These are phyloP conservation scores for Petasospora fabianii DNA, from an alignment of 1,139 yeast species.

Conservation along the genomic window DNA sequence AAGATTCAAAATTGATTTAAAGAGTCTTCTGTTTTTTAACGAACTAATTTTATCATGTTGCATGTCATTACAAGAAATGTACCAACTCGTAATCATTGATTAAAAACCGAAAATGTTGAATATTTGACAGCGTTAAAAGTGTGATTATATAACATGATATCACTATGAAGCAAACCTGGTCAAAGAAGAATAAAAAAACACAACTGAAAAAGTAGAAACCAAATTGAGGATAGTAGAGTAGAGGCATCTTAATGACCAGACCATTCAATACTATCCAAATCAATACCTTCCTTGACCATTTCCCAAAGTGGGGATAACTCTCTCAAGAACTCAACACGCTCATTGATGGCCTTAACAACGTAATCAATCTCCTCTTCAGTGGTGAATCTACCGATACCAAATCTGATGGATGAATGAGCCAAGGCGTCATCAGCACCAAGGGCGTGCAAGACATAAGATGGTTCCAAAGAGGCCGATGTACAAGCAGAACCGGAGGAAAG, in stretches of 20 bases:
- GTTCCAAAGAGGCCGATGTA: conserved; percentile 97
- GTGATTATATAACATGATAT: no score
- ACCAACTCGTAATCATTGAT: no score
- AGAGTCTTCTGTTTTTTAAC: no score
- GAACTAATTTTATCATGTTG: no score
- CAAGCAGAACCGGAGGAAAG: conserved; percentile 98
- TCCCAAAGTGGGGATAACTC: conserved; percentile 97
- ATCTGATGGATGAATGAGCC: conserved; percentile 95
- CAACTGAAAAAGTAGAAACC: no score
- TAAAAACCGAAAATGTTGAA: no score
- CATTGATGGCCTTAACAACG: conserved; percentile 81
- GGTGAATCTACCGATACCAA: conserved; percentile 96
- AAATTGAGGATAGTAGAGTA: no score
- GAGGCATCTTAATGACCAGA: conserved; percentile 86
- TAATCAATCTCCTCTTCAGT: conserved; percentile 95
- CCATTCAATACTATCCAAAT: conserved; percentile 92
- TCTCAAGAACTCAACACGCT: conserved; percentile 87
- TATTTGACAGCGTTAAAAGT: no score
- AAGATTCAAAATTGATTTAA: conserved; percentile 1
- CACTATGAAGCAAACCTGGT: no score
- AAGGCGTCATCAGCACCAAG: conserved; percentile 97
- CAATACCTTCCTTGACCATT: conserved; percentile 98
- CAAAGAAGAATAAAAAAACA: no score
- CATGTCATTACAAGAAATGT: no score
- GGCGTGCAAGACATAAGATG: conserved; percentile 94